phyloP scores from a whole-genome alignment of 495 filamentous ascomycete genomes.

The Neurospora sp. region DNA sequence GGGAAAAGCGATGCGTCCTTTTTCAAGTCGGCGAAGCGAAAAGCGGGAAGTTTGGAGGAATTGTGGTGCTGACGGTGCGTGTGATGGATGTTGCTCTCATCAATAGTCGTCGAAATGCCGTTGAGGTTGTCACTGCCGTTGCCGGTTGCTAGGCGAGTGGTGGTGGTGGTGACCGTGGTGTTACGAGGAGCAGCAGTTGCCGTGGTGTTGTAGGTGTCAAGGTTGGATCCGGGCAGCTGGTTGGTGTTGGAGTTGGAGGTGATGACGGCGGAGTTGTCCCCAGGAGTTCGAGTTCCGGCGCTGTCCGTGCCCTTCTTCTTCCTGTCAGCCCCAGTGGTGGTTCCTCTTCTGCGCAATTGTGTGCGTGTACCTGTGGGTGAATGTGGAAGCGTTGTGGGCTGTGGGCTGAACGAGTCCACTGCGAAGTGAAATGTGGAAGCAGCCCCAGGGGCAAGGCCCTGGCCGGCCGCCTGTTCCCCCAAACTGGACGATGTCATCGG shows the following conservation, averaged over 20 bases:
- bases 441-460: not conserved
- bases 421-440: not conserved
- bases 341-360: not conserved
- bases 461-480: not conserved
- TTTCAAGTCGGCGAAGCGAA: constrained; percentile 38
- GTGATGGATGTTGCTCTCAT: constrained; percentile 10
- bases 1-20: constrained; percentile 22
- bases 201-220: not conserved
- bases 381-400: not conserved
- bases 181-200: not conserved
- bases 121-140: constrained; percentile 7
- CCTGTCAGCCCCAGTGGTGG: not conserved
- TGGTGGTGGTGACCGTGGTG: not conserved
- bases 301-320: not conserved
- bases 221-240: not conserved
- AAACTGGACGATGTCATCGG: not conserved
- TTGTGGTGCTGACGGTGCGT: constrained; percentile 39
- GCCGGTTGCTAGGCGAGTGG: not conserved
- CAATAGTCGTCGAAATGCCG: constrained; percentile 11
- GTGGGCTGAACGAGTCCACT: not conserved
- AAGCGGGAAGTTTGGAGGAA: constrained; percentile 39
- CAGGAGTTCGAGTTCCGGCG: not conserved
- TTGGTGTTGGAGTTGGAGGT: constrained; percentile 10
- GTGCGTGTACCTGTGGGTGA: not conserved
- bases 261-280: not conserved